These are phyloP conservation scores for Candida sanyaensis DNA, from an alignment of 1,139 yeast species.

Conservation along the genomic window DNA sequence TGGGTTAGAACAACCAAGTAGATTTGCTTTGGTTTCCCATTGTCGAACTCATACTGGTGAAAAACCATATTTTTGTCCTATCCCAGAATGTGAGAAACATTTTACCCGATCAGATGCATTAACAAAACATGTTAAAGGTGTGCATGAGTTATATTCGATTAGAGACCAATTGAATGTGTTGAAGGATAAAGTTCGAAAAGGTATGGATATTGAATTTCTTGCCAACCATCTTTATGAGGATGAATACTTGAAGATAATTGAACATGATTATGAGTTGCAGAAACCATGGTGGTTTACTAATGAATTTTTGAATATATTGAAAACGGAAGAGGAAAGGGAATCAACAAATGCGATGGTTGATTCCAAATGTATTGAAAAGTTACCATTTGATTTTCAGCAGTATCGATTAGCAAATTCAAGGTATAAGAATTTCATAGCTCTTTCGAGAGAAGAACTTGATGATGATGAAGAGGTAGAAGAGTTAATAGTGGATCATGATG, in stretches of 20 bases:
- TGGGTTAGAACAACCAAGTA: conserved; percentile 57
- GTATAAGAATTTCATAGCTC: conserved; percentile 26
- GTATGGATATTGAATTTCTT: conserved; percentile 16
- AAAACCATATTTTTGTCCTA: conserved; percentile 64
- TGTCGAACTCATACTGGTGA: conserved; percentile 69
- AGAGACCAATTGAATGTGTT: conserved; percentile 35
- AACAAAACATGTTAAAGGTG: conserved; percentile 63
- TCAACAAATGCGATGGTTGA: conserved; percentile 2
- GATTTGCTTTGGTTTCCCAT: conserved; percentile 63
- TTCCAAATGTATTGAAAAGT: conserved; percentile 20
- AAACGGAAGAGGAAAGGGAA: conserved; percentile 14
- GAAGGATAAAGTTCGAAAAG: conserved; percentile 23
- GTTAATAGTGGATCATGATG: conserved; percentile 14
- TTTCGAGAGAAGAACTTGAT: conserved; percentile 4
- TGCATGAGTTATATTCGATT: conserved; percentile 52
- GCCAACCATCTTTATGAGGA: conserved; percentile 26
- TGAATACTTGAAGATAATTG: conserved; percentile 30
- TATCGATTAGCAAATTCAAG: conserved; percentile 34
- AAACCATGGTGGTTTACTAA: conserved; percentile 49
- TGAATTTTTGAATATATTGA: conserved; percentile 28
- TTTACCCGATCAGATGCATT: conserved; percentile 64
- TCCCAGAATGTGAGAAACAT: conserved; percentile 68
- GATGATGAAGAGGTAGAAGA: conserved; percentile 12
- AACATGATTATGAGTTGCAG: conserved; percentile 35
- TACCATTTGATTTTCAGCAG: conserved; percentile 38